Conservation (phyloP, 192 early-diverging fungal species). For the Backusella luteola region DNA sequence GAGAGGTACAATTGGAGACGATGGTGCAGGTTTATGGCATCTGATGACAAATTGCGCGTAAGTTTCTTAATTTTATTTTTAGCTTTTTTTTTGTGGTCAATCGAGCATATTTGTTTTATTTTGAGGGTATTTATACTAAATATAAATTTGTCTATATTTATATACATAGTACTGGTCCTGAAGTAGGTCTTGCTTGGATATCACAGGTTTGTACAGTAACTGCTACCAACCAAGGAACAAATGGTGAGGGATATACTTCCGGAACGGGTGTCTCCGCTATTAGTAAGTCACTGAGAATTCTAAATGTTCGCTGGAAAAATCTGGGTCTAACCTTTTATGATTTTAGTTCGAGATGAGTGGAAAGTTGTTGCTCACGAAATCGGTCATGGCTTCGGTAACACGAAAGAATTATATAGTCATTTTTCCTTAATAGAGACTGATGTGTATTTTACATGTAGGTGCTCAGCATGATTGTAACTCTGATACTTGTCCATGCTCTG, state of each 20-base stretch:
- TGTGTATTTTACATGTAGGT: constrained; percentile 25
- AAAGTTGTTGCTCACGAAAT: constrained; percentile 95
- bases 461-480: constrained; percentile 88
- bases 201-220: constrained; percentile 64
- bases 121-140: background rate
- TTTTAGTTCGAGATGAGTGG: constrained; percentile 71
- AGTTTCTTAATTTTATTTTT: constrained; percentile 5
- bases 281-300: constrained; percentile 22
- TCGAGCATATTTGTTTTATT: background rate
- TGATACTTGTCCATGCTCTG: constrained; percentile 58
- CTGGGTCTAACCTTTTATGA: background rate
- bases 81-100: background rate
- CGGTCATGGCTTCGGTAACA: constrained; percentile 75
- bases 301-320: background rate
- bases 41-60: constrained; percentile 80
- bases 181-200: constrained; percentile 89
- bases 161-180: constrained; percentile 57
- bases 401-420: background rate
- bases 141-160: background rate
- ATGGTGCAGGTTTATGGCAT: constrained; percentile 88
- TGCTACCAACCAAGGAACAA: constrained; percentile 13
- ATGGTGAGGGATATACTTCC: constrained; percentile 55
- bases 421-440: background rate
- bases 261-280: constrained; percentile 83
- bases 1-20: constrained; percentile 65